phyloP scores from a whole-genome alignment of 805 yeast genomes.

The Torulaspora microellipsoides region DNA sequence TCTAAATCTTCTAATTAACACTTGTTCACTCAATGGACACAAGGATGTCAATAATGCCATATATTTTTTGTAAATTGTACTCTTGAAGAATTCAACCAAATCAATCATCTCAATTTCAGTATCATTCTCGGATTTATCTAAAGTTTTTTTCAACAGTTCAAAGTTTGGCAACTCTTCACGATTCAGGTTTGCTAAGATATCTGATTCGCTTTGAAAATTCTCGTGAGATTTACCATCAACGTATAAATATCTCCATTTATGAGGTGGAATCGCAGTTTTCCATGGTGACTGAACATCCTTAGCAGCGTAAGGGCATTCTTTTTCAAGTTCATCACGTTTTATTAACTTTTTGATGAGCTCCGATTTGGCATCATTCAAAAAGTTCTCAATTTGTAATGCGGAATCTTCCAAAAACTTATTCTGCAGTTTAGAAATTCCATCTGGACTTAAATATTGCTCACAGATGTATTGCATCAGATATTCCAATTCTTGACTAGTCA shows the following conservation, averaged over 20 bases:
- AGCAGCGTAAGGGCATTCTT: constrained; percentile 52
- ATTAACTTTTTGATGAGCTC: constrained; percentile 42
- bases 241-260: constrained; percentile 81
- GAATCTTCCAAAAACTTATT: constrained; percentile 61
- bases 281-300: constrained; percentile 65
- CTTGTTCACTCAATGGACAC: constrained; percentile 57
- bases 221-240: constrained; percentile 57
- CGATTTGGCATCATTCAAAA: constrained; percentile 57
- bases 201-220: constrained; percentile 29
- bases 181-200: constrained; percentile 32
- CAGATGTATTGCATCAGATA: constrained; percentile 55
- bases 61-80: constrained; percentile 66
- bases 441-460: constrained; percentile 42
- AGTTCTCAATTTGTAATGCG: constrained; percentile 57
- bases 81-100: constrained; percentile 54
- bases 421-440: constrained; percentile 41
- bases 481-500: constrained; percentile 41
- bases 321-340: constrained; percentile 56
- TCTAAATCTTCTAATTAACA: constrained; percentile 78
- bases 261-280: constrained; percentile 91
- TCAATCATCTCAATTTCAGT: constrained; percentile 41
- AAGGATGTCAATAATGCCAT: constrained; percentile 57
- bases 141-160: constrained; percentile 27
- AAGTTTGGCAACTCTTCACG: constrained; percentile 56
- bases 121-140: constrained; percentile 31